Conservation (phyloP, 768 basidiomycete species). For the Mycena floridula region DNA sequence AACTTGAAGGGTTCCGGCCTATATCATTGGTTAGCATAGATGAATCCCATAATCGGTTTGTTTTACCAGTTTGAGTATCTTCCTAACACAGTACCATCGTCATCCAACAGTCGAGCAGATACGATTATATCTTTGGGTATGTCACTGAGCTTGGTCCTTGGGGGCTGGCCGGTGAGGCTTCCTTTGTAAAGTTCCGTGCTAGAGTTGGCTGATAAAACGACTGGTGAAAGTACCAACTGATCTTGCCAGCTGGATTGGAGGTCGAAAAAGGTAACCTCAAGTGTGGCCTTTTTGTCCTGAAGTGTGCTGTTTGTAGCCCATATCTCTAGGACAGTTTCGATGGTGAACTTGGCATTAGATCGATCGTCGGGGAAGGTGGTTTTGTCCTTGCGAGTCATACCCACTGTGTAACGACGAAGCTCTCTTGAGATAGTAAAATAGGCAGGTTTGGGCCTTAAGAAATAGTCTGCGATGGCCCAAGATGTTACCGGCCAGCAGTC, state of each 20-base stretch:
- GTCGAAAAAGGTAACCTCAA: constrained; percentile 65
- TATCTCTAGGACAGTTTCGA: constrained; percentile 65
- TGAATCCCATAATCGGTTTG: too few relatives aligned
- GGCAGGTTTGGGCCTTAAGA: constrained; percentile 87
- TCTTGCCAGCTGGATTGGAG: constrained; percentile 58
- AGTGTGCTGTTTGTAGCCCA: constrained; percentile 87
- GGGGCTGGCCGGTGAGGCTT: constrained; percentile 65
- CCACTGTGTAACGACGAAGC: constrained; percentile 74
- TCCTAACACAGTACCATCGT: constrained; percentile 49
- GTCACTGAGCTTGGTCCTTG: constrained; percentile 59
- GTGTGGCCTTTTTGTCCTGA: constrained; percentile 44
- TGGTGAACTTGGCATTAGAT: constrained; percentile 62
- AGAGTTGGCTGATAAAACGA: constrained; percentile 61
- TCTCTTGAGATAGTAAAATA: constrained; percentile 86
- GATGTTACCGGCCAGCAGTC: constrained; percentile 94
- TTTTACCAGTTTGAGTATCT: constrained; percentile 69
- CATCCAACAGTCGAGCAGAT: constrained; percentile 61
- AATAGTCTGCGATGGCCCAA: constrained; percentile 94
- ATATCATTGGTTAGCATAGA: constrained; percentile 8
- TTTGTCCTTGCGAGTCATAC: constrained; percentile 75
- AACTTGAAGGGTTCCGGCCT: constrained; percentile 98
- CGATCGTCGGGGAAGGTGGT: constrained; percentile 50
- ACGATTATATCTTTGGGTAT: constrained; percentile 63
- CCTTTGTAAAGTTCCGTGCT: constrained; percentile 83
- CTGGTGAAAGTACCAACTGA: constrained; percentile 35